phyloP scores from a whole-genome alignment of 164 flowering plant species.

The Piper longum region DNA sequence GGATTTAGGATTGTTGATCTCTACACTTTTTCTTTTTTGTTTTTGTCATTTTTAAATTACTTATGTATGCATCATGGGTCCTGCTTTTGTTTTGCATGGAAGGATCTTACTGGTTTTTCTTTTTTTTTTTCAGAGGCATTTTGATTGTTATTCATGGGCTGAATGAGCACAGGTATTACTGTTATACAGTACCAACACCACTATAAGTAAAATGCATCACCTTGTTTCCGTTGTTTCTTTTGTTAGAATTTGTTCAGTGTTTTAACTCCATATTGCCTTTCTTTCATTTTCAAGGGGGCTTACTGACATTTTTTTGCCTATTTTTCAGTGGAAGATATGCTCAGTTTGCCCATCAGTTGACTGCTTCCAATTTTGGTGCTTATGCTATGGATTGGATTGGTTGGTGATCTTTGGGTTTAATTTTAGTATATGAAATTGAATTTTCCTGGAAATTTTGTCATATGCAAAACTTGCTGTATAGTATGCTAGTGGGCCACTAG shows the following conservation, averaged over 20 bases:
- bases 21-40: too few species aligned
- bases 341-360: conserved; percentile 76
- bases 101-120: conserved; percentile 1
- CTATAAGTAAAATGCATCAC: too few species aligned
- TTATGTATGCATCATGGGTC: neutral
- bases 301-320: neutral
- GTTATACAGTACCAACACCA: too few species aligned
- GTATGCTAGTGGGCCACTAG: too few species aligned
- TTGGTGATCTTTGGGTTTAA: conserved; percentile 8
- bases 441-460: too few species aligned
- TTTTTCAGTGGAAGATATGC: conserved; percentile 87
- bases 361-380: conserved; percentile 64
- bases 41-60: too few species aligned
- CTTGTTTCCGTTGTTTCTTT: too few species aligned
- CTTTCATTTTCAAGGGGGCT: neutral
- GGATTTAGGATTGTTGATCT: too few species aligned
- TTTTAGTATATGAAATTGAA: neutral
- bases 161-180: conserved; percentile 82
- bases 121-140: conserved; percentile 59
- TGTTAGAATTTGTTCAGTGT: neutral
- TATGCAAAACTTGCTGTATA: too few species aligned
- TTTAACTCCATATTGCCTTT: too few species aligned
- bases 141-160: conserved; percentile 87
- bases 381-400: conserved; percentile 99
- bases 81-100: neutral